A percentile compares a stretch with the other conserved stretches of the same genome.
Evolutionary conservation across 176 grass and related monocot species (phyloP).

Genomic region (Themeda triandra): DNA sequence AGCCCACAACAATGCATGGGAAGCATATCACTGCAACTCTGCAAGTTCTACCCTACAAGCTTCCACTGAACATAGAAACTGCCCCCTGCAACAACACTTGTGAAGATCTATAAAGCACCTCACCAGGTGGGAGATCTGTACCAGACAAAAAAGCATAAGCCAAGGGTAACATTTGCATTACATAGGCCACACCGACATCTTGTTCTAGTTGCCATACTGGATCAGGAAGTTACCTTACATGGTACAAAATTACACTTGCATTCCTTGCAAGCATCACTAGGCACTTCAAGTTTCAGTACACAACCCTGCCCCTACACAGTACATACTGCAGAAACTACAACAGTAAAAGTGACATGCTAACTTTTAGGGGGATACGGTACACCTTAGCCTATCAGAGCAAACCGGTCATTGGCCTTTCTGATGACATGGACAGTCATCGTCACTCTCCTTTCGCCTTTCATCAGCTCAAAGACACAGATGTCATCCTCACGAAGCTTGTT

Average conservation of each 20-base stretch:
- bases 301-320: background rate
- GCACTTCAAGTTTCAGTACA: background rate
- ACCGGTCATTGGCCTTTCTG: background rate
- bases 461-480: conserved; percentile 49
- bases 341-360: background rate
- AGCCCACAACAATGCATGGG: background rate
- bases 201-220: background rate
- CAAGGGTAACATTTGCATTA: background rate
- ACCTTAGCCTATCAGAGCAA: background rate
- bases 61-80: background rate
- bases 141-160: background rate
- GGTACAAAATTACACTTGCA: background rate
- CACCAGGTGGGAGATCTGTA: background rate
- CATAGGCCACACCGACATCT: background rate
- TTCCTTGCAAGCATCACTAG: background rate
- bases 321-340: background rate
- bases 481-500: conserved; percentile 20
- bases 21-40: background rate
- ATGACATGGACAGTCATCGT: conserved; percentile 34
- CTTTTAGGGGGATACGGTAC: background rate
- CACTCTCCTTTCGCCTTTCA: background rate
- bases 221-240: background rate
- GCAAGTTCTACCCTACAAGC: background rate
- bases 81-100: background rate
- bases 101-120: background rate